Evolutionary conservation across 2,329 filamentous ascomycete genomes (phyloP), one percentile per base, ranked within the genome.

Genomic region (Colletotrichum falcatum): DNA sequence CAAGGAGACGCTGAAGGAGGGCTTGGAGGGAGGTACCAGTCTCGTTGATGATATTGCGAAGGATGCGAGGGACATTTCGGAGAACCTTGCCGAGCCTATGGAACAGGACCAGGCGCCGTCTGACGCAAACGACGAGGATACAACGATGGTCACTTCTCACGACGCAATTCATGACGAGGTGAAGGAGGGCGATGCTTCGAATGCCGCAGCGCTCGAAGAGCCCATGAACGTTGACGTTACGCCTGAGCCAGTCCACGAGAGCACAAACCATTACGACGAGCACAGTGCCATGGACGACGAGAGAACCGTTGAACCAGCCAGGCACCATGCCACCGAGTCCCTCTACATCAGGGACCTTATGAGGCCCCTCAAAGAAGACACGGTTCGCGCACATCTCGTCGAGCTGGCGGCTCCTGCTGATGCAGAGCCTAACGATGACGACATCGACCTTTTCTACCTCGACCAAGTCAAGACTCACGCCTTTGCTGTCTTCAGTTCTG

Each of bases 261-360:
- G 12, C 18, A n/a, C 46, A 9, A 26, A 8, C 20, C 42, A 14
- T 20, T 39, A 65, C 28, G 46, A 56, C 26, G 71, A 74, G 20
- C 73, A 70, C 23, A 76, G 78, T 18, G 73, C 75, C 26, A 79
- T 80, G 73, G 81, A 81, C 35, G 74, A 75, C 59, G 79, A 81
- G 55, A 73, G 75, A 26, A 78, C 81, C 48, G 80, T 85, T 35
- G 80, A 80, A 30, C 90, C 91, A 8, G 87, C 93, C 0, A 81
- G 91, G 44, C 93, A 96, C 79, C 87, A 89, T 28, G 90, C 92
- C 6, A 95, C 94, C 3, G 82, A 89, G 39, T 91, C 93, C 20
- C 84, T 98, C 56, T 98, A 98, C 82, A 96, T 98, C 75, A 91
- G 91, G 79, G 92, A 97, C 76, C 89, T 98, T 65, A 95, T 97